Percentiles rank a stretch among this genome's conserved stretches.
Evolutionary conservation across 2,329 filamentous ascomycete genomes (phyloP).

Genomic region (Trichoderma simmonsii): DNA sequence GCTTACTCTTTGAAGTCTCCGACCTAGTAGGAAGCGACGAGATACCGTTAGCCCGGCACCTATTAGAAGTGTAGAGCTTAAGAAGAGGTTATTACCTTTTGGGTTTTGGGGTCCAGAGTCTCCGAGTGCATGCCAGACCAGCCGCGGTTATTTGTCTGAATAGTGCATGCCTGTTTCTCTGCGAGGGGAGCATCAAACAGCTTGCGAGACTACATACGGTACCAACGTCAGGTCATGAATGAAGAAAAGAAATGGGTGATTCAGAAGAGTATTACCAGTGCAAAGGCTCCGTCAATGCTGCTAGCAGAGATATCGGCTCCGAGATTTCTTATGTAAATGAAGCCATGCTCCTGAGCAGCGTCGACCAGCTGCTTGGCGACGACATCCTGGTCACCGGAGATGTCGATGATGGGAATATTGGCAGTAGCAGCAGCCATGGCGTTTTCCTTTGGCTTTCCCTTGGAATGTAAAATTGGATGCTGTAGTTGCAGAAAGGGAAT

Average conservation of each 20-base stretch:
- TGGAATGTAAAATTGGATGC: background rate
- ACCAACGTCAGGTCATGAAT: background rate
- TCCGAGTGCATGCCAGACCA: conserved; percentile 89
- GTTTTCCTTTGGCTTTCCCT: background rate
- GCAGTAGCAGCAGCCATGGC: conserved; percentile 32
- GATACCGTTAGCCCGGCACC: background rate
- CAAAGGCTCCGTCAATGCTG: conserved; percentile 69
- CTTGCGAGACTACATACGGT: conserved; percentile 50
- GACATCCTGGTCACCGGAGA: conserved; percentile 55
- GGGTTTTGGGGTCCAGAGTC: conserved; percentile 78
- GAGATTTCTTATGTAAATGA: conserved; percentile 81
- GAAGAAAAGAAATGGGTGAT: background rate
- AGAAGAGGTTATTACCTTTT: conserved; percentile 59
- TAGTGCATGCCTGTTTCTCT: conserved; percentile 72
- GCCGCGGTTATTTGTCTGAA: conserved; percentile 77
- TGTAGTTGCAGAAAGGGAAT: background rate
- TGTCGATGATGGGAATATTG: conserved; percentile 78
- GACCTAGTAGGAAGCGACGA: too few relatives aligned
- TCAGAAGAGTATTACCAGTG: conserved; percentile 53
- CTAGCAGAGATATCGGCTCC: conserved; percentile 64
- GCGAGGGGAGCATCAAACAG: conserved; percentile 69
- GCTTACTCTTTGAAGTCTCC: conserved; percentile 85
- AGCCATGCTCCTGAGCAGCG: conserved; percentile 79
- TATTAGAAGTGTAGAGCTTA: too few relatives aligned
- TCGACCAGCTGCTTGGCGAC: conserved; percentile 69